A percentile compares a stretch with the other conserved stretches of the same genome.
Conservation (phyloP, 441 rosid species). For the Adansonia rubrostipa region DNA sequence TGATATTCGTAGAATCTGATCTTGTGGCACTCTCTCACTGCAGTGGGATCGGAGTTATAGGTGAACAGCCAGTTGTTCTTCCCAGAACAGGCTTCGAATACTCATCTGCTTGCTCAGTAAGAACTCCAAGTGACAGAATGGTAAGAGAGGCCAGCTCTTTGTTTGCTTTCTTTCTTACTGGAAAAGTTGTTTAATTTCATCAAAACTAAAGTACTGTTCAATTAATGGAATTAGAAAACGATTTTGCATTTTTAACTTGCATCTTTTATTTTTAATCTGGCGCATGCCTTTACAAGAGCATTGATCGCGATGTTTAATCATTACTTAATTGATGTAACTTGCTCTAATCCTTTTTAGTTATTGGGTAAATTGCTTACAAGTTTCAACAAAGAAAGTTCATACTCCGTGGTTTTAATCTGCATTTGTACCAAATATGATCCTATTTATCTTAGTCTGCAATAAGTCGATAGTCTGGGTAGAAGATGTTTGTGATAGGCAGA, state of each 20-base stretch:
- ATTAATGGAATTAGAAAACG: background rate
- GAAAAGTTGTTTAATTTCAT: slow-evolving; percentile 5
- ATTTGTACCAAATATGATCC: background rate
- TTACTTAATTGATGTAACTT: background rate
- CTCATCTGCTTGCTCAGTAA: slow-evolving; percentile 75
- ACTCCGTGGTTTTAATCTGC: background rate
- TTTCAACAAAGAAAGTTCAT: background rate
- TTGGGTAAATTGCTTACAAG: slow-evolving; percentile 4
- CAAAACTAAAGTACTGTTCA: background rate
- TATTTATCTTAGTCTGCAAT: background rate
- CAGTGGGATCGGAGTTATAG: slow-evolving; percentile 78
- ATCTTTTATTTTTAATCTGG: background rate
- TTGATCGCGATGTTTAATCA: background rate
- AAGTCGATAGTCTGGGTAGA: background rate
- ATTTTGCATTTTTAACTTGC: background rate
- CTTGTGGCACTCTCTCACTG: background rate
- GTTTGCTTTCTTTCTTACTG: background rate
- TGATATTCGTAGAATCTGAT: slow-evolving; percentile 14
- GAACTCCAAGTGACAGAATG: slow-evolving; percentile 71
- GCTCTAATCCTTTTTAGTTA: background rate
- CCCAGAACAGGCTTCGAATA: slow-evolving; percentile 71
- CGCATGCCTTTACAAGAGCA: background rate
- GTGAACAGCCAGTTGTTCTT: slow-evolving; percentile 85
- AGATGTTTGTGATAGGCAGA: background rate
- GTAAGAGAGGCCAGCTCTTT: slow-evolving; percentile 35